These are phyloP conservation scores for Radiomyces spectabilis DNA, from an alignment of 192 early-diverging fungal species.

Conservation along the genomic window DNA sequence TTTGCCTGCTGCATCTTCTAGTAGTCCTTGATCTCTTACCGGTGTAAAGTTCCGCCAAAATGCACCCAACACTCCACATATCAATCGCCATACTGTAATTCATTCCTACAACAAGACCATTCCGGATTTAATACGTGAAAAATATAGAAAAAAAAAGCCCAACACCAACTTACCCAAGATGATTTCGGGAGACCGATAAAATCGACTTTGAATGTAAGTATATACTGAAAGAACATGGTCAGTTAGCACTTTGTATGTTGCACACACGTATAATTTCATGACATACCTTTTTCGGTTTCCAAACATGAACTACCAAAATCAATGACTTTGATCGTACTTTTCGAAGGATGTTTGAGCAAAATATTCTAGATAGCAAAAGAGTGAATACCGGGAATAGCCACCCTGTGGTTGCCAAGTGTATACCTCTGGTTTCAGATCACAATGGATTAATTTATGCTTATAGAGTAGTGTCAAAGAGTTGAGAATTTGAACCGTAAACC, in stretches of 20 bases:
- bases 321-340: conserved; percentile 90
- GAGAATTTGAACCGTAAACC: conserved; percentile 79
- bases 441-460: conserved; percentile 80
- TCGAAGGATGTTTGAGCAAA: conserved; percentile 63
- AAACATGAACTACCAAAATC: conserved; percentile 96
- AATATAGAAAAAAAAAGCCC: too few species aligned
- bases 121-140: too few species aligned
- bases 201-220: conserved; percentile 95
- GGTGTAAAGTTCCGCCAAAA: conserved; percentile 84
- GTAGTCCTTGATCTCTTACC: too few species aligned
- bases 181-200: conserved; percentile 96
- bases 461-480: conserved; percentile 70
- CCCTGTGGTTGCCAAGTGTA: too few species aligned
- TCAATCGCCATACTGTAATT: conserved; percentile 90
- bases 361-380: conserved; percentile 55
- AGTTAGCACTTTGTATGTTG: not conserved
- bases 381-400: too few species aligned
- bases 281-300: conserved; percentile 61
- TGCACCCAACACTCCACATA: conserved; percentile 97
- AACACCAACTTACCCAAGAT: conserved; percentile 76
- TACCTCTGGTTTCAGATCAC: conserved; percentile 95
- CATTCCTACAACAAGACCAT: conserved; percentile 13
- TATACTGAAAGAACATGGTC: conserved; percentile 54
- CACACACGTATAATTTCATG: not conserved
- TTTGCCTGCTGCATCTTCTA: too few species aligned